phyloP scores from a whole-genome alignment of 257 asterid genomes.

The Ilex asprella region DNA sequence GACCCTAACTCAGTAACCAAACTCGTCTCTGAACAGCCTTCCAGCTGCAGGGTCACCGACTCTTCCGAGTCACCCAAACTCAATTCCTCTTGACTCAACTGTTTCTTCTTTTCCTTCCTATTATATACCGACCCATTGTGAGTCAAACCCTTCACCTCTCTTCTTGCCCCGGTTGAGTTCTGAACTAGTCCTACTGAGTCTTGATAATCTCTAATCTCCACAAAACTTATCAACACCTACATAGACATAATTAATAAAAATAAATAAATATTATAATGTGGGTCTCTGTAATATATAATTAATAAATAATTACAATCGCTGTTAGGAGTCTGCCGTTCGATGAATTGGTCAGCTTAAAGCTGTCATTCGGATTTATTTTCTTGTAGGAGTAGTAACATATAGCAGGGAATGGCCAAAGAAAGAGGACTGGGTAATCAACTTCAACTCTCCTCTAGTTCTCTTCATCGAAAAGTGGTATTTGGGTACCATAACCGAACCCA shows the following conservation, averaged over 20 bases:
- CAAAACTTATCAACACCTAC: constrained; percentile 45
- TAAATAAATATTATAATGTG: background rate
- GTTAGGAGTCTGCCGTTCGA: background rate
- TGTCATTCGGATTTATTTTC: background rate
- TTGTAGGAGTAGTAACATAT: too few relatives aligned
- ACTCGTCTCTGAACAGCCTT: constrained; percentile 4
- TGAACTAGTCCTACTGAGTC: constrained; percentile 7
- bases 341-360: constrained; percentile 6
- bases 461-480: too few relatives aligned
- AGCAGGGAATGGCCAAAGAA: too few relatives aligned
- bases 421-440: too few relatives aligned
- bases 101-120: too few relatives aligned
- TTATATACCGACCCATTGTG: too few relatives aligned
- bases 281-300: too few relatives aligned
- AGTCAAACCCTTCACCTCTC: too few relatives aligned
- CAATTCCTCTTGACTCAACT: constrained; percentile 23
- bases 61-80: constrained; percentile 23
- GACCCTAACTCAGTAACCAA: background rate
- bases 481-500: too few relatives aligned
- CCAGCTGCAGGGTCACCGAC: constrained; percentile 6
- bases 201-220: constrained; percentile 32
- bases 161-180: background rate
- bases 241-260: background rate
- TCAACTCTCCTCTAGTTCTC: too few relatives aligned
- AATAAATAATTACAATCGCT: too few relatives aligned